Evolutionary conservation across 306 rosid genomes (phyloP).

Genomic region (Sphenostylis stenocarpa): DNA sequence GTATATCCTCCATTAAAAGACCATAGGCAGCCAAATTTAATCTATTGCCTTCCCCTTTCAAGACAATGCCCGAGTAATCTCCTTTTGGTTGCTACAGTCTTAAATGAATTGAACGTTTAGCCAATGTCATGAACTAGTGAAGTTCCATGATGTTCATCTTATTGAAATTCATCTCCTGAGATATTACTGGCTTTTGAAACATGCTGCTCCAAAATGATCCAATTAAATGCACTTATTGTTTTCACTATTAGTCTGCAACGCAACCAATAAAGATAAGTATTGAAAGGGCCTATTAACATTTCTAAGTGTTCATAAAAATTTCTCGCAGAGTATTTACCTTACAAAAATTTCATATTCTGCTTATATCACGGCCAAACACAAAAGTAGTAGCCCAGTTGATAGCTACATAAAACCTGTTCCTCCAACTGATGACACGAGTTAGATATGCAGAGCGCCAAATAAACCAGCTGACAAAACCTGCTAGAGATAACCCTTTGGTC

Average conservation of each 20-base stretch:
- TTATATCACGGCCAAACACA: conserved; percentile 90
- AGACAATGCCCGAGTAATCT: not conserved
- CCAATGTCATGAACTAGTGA: not conserved
- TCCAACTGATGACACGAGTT: conserved; percentile 93
- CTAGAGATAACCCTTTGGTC: conserved; percentile 71
- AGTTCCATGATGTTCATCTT: conserved; percentile 5
- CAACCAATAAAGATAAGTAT: conserved; percentile 10
- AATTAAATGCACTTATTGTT: not conserved
- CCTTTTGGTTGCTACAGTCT: not conserved
- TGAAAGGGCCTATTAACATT: not conserved
- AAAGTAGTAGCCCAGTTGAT: conserved; percentile 92
- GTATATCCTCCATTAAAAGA: not conserved
- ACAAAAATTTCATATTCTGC: conserved; percentile 60
- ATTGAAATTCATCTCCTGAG: conserved; percentile 15
- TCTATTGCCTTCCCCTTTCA: conserved; percentile 22
- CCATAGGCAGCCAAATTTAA: not conserved
- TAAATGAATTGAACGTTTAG: conserved; percentile 13
- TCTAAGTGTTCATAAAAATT: not conserved
- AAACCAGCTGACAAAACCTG: conserved; percentile 89
- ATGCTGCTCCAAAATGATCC: conserved; percentile 8
- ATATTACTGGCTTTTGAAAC: not conserved
- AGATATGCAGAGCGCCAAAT: conserved; percentile 89
- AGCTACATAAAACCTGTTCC: conserved; percentile 91
- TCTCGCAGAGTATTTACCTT: conserved; percentile 26
- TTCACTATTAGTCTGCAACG: conserved; percentile 21